Conservation (phyloP, 345 rosid genomes). For the Aquilaria yunnanensis region DNA sequence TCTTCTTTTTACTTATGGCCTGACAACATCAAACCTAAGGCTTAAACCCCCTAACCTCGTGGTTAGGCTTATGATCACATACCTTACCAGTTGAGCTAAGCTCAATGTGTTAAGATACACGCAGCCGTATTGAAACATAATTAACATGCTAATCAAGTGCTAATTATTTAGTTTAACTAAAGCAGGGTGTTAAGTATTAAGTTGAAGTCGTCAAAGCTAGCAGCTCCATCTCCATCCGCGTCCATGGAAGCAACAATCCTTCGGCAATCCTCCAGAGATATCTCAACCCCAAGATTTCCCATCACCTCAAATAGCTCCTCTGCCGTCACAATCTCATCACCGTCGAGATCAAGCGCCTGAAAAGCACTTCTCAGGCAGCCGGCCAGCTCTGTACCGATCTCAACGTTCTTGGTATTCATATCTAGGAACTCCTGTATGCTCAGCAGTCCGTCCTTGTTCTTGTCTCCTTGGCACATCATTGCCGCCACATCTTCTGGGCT, state of each 20-base stretch:
- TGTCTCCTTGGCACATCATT: constrained; percentile 52
- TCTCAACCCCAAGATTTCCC: constrained; percentile 16
- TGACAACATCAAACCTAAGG: too few relatives aligned
- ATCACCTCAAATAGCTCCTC: constrained; percentile 29
- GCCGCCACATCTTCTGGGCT: constrained; percentile 40
- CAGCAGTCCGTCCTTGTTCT: constrained; percentile 41
- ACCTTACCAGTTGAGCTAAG: too few relatives aligned
- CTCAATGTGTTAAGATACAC: too few relatives aligned
- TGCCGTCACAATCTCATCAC: constrained; percentile 28
- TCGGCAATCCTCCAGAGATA: constrained; percentile 31
- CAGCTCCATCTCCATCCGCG: constrained; percentile 47
- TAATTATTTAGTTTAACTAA: constrained; percentile 8
- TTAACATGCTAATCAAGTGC: too few relatives aligned
- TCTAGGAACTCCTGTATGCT: constrained; percentile 53
- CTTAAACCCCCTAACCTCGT: too few relatives aligned
- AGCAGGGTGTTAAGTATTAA: constrained; percentile 28
- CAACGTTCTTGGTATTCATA: constrained; percentile 51
- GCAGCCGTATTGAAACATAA: too few relatives aligned
- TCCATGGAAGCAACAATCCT: constrained; percentile 39
- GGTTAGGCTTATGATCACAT: too few relatives aligned
- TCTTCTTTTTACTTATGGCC: too few relatives aligned
- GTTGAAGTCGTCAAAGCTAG: constrained; percentile 34
- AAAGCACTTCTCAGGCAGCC: constrained; percentile 23
- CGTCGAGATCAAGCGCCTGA: constrained; percentile 24
- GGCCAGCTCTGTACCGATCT: constrained; percentile 26